Base-by-base conservation (phyloP, 176 grass and related monocot species). In the Avena sativa region DNA sequence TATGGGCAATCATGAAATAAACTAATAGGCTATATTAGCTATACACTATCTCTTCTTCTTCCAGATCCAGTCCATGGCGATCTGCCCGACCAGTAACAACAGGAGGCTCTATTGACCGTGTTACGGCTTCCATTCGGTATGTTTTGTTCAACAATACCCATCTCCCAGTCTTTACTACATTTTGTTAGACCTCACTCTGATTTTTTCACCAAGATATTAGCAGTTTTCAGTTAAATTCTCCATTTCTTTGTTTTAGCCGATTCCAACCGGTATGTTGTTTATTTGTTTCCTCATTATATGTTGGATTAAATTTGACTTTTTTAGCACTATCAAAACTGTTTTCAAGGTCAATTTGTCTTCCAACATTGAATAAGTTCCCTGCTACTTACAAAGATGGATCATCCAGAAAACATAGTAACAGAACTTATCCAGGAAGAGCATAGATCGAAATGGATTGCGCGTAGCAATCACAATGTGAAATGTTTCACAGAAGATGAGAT, bases 401-500 rank as follows among this genome's bases (percentile, higher is more conserved):
- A 0, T 20, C 20, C 17, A 68, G 63, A 70, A 79, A 59, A 20
- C 19, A 60, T 49, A 1, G 12, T 44, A 2, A n/a, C 10, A 9
- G 14, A 72, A 13, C 1, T 13, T 19, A 80, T 61, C 23, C 38
- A 71, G 32, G 52, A 9, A 16, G 85, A 46, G 8, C 10, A 60
- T 4, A 70, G 38, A 23, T 48, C 40, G 0, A 86, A 61, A 6
- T 86, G 85, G 85, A 80, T 12, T 3, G 53, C 3, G 1, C 38
- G 47, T 17, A 86, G 76, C 56, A 86, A 80, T 36, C 51, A 80
- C 46, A 59, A 3, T 13, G 47, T 80, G 30, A 73, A 36, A 73
- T 52, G 10, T 10, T 87, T 81, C 6, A 81, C 66, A 12, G 20
- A 87, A 80, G 4, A 14, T 0, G 85, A 87, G 12, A 81, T 87